Evolutionary conservation across 1,284 basidiomycete genomes (phyloP).

Genomic region (Cutaneotrichosporon sp.): DNA sequence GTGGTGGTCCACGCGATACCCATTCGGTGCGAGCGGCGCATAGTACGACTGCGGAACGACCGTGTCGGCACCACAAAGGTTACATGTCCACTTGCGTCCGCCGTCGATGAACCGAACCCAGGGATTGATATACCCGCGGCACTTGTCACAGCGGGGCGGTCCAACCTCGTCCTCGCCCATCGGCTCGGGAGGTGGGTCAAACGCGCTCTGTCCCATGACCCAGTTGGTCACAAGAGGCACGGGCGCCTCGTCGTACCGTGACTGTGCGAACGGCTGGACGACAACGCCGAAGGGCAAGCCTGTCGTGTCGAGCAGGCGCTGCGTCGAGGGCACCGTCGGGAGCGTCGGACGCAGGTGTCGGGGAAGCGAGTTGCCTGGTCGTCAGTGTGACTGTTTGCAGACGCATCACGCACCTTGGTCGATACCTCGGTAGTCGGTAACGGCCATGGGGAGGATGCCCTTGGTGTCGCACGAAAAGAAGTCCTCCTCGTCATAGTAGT

Average conservation of each 20-base stretch:
- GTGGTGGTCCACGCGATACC: conserved; percentile 74
- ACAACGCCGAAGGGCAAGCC: conserved; percentile 77
- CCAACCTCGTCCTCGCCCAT: conserved; percentile 53
- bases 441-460: conserved; percentile 71
- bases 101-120: conserved; percentile 86
- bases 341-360: conserved; percentile 63
- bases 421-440: conserved; percentile 79
- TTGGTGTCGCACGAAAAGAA: conserved; percentile 71
- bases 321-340: conserved; percentile 70
- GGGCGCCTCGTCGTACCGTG: conserved; percentile 71
- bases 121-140: conserved; percentile 89
- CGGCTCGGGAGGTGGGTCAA: conserved; percentile 70
- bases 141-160: conserved; percentile 78
- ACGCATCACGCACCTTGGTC: conserved; percentile 69
- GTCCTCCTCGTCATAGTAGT: conserved; percentile 70
- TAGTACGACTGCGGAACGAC: conserved; percentile 82
- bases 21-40: conserved; percentile 72
- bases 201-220: conserved; percentile 37
- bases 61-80: conserved; percentile 77
- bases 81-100: conserved; percentile 86
- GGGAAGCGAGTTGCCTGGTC: conserved; percentile 62
- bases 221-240: conserved; percentile 65
- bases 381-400: not conserved
- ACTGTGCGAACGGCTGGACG: conserved; percentile 85
- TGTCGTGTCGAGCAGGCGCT: conserved; percentile 74